These are phyloP conservation scores for Hypocrella siamensis DNA, from an alignment of 2,329 filamentous ascomycete genomes.

Conservation along the genomic window DNA sequence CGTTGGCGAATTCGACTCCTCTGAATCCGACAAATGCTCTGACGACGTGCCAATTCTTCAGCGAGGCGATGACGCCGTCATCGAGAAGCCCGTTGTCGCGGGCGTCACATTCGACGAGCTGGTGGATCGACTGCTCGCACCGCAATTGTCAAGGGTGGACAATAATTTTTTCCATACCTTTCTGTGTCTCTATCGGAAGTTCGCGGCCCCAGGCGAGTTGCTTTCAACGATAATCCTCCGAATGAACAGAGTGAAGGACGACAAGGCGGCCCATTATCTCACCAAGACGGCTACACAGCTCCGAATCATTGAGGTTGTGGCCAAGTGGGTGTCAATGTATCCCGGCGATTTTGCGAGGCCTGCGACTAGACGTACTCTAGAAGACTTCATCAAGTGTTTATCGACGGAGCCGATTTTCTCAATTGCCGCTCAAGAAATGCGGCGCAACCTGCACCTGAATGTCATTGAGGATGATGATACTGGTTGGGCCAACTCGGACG, in stretches of 20 bases:
- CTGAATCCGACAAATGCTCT: constrained; percentile 48
- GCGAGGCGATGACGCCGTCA: constrained; percentile 46
- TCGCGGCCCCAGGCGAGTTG: constrained; percentile 66
- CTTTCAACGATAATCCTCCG: constrained; percentile 64
- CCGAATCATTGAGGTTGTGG: constrained; percentile 67
- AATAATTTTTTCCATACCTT: constrained; percentile 80
- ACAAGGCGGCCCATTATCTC: constrained; percentile 52
- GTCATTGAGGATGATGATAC: constrained; percentile 81
- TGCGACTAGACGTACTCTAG: constrained; percentile 53
- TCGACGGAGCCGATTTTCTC: constrained; percentile 67
- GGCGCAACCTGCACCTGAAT: constrained; percentile 53
- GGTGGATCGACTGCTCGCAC: constrained; percentile 72
- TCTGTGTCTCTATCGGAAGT: constrained; percentile 85
- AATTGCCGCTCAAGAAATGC: constrained; percentile 73
- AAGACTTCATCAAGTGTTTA: constrained; percentile 62
- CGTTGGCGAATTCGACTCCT: constrained; percentile 53
- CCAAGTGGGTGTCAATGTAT: constrained; percentile 79
- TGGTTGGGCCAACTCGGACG: constrained; percentile 77
- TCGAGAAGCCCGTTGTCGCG: constrained; percentile 29
- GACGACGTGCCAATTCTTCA: constrained; percentile 54
- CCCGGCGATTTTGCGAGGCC: constrained; percentile 84
- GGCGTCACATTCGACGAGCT: constrained; percentile 53
- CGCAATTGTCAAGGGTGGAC: constrained; percentile 75
- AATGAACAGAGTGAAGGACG: constrained; percentile 54
- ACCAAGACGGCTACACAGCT: constrained; percentile 69